phyloP scores from a whole-genome alignment of 2,329 filamentous ascomycete genomes.

The Monosporascus sp. region DNA sequence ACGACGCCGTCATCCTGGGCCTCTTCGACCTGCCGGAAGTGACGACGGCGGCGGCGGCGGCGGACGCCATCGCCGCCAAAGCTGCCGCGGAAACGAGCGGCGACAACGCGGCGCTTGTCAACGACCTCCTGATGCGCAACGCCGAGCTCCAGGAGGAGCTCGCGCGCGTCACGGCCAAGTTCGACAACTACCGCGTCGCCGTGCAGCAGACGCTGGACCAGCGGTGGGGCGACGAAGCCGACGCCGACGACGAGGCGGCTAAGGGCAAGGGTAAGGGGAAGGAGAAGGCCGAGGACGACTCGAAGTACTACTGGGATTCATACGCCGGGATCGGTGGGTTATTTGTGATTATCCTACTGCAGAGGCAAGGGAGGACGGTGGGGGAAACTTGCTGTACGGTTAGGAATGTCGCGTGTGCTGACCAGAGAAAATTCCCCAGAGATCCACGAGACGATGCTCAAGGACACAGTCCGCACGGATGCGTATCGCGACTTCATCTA shows the following conservation, averaged over 20 bases:
- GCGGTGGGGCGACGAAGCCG: slow-evolving; percentile 55
- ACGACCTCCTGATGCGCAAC: slow-evolving; percentile 44
- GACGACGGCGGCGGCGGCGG: slow-evolving; percentile 26
- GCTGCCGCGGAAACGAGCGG: slow-evolving; percentile 13
- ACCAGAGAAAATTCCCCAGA: slow-evolving; percentile 40
- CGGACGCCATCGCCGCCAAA: slow-evolving; percentile 10
- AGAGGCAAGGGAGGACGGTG: too few species aligned
- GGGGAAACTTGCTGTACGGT: too few species aligned
- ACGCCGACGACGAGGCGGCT: slow-evolving; percentile 27
- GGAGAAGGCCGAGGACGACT: slow-evolving; percentile 32
- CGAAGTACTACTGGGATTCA: slow-evolving; percentile 54
- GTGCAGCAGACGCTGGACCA: slow-evolving; percentile 63
- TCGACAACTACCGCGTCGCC: slow-evolving; percentile 58
- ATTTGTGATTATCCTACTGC: neutral
- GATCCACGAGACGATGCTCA: slow-evolving; percentile 95
- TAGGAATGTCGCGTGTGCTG: neutral
- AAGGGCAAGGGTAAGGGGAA: slow-evolving; percentile 19
- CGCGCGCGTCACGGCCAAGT: slow-evolving; percentile 53
- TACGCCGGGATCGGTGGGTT: slow-evolving; percentile 54
- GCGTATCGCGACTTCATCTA: slow-evolving; percentile 95
- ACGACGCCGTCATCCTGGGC: slow-evolving; percentile 83
- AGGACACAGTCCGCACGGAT: slow-evolving; percentile 81
- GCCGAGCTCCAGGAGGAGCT: slow-evolving; percentile 56
- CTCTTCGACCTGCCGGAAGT: slow-evolving; percentile 69
- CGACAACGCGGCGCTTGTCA: slow-evolving; percentile 26